phyloP scores from a whole-genome alignment of 2,329 filamentous ascomycete species.

The Penicillium olsonii region DNA sequence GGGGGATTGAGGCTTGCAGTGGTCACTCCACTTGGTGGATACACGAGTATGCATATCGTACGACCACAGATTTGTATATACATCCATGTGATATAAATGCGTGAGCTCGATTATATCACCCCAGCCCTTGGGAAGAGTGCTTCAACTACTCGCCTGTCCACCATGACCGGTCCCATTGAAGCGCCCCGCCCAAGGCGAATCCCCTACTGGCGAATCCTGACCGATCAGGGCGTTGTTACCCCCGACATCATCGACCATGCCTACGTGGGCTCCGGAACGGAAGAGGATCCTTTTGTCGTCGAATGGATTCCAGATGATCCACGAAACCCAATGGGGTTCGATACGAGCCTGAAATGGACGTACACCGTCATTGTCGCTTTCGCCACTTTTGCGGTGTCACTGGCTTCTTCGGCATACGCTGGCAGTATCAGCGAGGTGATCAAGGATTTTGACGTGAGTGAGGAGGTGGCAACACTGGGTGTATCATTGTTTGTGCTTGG shows the following conservation, averaged over 20 bases:
- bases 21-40: neutral
- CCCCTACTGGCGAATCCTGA: slow-evolving; percentile 26
- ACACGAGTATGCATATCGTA: neutral
- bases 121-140: neutral
- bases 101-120: neutral
- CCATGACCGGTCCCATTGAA: slow-evolving; percentile 7
- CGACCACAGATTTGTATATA: neutral
- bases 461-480: slow-evolving; percentile 36
- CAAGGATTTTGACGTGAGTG: slow-evolving; percentile 25
- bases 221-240: slow-evolving; percentile 25
- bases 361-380: slow-evolving; percentile 33
- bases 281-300: slow-evolving; percentile 38
- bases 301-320: slow-evolving; percentile 39
- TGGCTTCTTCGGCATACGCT: slow-evolving; percentile 37
- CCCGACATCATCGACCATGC: slow-evolving; percentile 23
- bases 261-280: slow-evolving; percentile 34
- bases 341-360: slow-evolving; percentile 31
- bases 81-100: neutral
- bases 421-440: slow-evolving; percentile 31
- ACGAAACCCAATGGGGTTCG: slow-evolving; percentile 36
- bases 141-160: neutral
- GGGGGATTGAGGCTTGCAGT: neutral
- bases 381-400: slow-evolving; percentile 36
- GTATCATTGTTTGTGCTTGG: slow-evolving; percentile 43
- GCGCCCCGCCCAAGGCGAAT: slow-evolving; percentile 12